Percentiles rank a stretch among this genome's conserved stretches.
Conservation (phyloP, 1,139 yeast genomes). For the Entelexis paramagnoliae region DNA sequence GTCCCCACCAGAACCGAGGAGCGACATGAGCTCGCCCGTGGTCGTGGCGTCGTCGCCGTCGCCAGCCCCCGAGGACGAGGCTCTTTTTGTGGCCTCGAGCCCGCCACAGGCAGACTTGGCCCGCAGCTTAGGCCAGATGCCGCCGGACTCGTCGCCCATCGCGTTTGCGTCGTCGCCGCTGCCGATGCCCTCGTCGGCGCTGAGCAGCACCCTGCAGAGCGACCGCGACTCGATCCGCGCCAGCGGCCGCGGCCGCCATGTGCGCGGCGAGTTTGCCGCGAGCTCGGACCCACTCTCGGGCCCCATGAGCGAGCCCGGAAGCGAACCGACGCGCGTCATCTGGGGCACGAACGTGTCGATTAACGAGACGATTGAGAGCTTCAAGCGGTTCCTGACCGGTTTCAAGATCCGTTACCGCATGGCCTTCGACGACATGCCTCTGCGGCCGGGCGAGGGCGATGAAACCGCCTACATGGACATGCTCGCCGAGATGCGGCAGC, state of each 20-base stretch:
- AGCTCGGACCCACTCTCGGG: constrained; percentile 11
- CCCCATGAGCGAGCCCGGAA: constrained; percentile 13
- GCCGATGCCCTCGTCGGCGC: constrained; percentile 10
- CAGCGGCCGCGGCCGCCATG: constrained; percentile 1
- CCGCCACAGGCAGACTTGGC: constrained; percentile 10
- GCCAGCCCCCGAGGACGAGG: constrained; percentile 5
- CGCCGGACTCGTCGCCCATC: constrained; percentile 19
- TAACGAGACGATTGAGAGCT: constrained; percentile 68
- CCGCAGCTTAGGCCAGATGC: neutral
- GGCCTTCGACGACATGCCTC: constrained; percentile 39
- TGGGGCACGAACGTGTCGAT: constrained; percentile 99
- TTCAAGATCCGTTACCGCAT: constrained; percentile 73
- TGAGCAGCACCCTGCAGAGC: constrained; percentile 17
- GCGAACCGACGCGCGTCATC: constrained; percentile 34
- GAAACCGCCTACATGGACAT: constrained; percentile 63
- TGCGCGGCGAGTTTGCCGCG: constrained; percentile 21
- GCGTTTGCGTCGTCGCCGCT: constrained; percentile 17
- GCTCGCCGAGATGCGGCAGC: constrained; percentile 60
- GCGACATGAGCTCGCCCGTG: constrained; percentile 20
- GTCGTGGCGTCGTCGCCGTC: constrained; percentile 16
- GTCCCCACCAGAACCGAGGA: constrained; percentile 13
- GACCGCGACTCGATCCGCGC: constrained; percentile 19
- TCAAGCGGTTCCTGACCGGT: constrained; percentile 72
- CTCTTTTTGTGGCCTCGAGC: constrained; percentile 16
- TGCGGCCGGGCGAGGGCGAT: constrained; percentile 44